Percentiles rank a stretch among this genome's conserved stretches.
Conservation (phyloP, 2,329 filamentous ascomycete species). For the Stagonosporopsis vannaccii region DNA sequence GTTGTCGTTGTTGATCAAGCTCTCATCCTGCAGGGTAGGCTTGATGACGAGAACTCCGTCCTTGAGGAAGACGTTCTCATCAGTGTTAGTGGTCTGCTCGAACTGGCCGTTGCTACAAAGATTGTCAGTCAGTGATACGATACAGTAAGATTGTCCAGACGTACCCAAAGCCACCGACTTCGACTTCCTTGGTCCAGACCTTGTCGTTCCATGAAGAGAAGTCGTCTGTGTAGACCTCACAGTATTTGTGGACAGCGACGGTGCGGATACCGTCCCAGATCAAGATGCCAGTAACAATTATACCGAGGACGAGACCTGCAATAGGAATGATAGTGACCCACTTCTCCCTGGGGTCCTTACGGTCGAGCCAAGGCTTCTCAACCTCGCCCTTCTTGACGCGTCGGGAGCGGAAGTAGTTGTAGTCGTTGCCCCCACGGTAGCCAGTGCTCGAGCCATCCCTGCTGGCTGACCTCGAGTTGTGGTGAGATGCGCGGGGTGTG, state of each 20-base stretch:
- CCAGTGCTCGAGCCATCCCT: slow-evolving; percentile 17
- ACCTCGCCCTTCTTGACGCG: slow-evolving; percentile 75
- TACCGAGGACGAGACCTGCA: slow-evolving; percentile 72
- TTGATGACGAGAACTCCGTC: slow-evolving; percentile 75
- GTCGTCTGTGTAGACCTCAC: slow-evolving; percentile 70
- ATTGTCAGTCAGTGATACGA: slow-evolving; percentile 32
- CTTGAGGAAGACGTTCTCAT: slow-evolving; percentile 78
- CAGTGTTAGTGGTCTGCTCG: slow-evolving; percentile 73
- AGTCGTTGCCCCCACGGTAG: slow-evolving; percentile 17
- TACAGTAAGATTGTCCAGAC: slow-evolving; percentile 39
- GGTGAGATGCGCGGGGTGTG: slow-evolving; percentile 16
- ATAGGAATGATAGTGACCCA: slow-evolving; percentile 85
- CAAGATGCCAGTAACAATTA: slow-evolving; percentile 72
- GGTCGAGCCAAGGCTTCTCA: slow-evolving; percentile 79
- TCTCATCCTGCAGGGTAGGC: slow-evolving; percentile 76
- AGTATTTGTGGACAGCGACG: slow-evolving; percentile 79
- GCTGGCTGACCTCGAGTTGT: slow-evolving; percentile 20
- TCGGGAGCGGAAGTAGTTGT: slow-evolving; percentile 71
- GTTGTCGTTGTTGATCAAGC: slow-evolving; percentile 70
- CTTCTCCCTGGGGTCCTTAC: slow-evolving; percentile 79
- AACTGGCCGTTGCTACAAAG: slow-evolving; percentile 77
- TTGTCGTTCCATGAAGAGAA: slow-evolving; percentile 66
- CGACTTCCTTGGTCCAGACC: slow-evolving; percentile 77
- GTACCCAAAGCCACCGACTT: slow-evolving; percentile 79
- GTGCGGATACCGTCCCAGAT: slow-evolving; percentile 77